phyloP scores from a whole-genome alignment of 345 rosid genomes.

The Syzygium aromaticum region DNA sequence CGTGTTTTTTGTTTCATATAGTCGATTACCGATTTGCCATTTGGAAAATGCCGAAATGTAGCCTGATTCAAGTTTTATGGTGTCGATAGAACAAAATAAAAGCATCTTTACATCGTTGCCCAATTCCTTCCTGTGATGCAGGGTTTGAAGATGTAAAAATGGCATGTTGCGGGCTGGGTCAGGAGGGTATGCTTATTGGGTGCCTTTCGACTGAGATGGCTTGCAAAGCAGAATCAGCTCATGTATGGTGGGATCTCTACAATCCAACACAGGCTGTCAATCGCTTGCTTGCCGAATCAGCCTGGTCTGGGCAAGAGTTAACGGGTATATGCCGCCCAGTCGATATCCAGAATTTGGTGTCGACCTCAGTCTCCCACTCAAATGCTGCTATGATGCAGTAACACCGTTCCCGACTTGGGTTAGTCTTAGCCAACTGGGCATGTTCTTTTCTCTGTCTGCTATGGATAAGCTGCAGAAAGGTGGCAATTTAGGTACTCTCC shows the following conservation, averaged over 20 bases:
- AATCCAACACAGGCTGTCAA: constrained; percentile 45
- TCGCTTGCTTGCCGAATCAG: constrained; percentile 42
- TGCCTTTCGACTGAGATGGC: constrained; percentile 47
- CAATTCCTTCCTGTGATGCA: constrained; percentile 1
- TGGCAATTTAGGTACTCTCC: not conserved
- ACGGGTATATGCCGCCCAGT: constrained; percentile 38
- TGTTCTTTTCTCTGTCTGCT: not conserved
- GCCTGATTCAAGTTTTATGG: not conserved
- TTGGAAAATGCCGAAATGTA: not conserved
- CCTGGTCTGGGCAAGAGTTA: constrained; percentile 40
- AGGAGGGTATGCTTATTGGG: constrained; percentile 31
- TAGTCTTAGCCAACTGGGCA: not conserved
- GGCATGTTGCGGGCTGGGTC: constrained; percentile 56
- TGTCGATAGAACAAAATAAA: not conserved
- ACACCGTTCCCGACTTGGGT: not conserved
- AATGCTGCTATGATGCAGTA: not conserved
- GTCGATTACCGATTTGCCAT: not conserved
- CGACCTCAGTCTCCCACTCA: not conserved
- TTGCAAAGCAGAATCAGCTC: constrained; percentile 29
- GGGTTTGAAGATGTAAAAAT: constrained; percentile 31
- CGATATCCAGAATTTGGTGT: constrained; percentile 22
- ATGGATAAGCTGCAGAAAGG: not conserved
- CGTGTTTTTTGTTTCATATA: not conserved
- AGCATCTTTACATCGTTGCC: too few species aligned
- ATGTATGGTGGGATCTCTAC: constrained; percentile 72